Base-by-base conservation (phyloP, 164 flowering plant genomes). In the Nymphaea thermarum region DNA sequence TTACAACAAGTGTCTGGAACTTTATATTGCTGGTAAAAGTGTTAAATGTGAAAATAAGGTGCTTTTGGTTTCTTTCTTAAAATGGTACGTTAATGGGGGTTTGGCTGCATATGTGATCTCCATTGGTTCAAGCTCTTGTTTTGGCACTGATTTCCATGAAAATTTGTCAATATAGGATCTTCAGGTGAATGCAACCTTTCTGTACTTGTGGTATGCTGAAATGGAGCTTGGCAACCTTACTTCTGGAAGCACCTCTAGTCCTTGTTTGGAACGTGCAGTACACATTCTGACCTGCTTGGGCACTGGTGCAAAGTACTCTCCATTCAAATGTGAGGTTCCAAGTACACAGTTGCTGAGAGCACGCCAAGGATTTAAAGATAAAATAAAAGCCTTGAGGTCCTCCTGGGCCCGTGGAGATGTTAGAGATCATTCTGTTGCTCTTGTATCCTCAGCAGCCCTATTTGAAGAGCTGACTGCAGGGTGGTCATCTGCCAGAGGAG, bases 151-250 rank as follows among this genome's bases (percentile, higher is more conserved):
- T 25, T 25, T 25, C 36, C 36, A 25, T 25, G 36, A 25, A 25
- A 25, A 25, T 25, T 25, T 25, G 36, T 25, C 36, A 25, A 25
- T 68, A 67, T 90, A 94, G 99, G 96, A 86, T 66, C 73, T 75
- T 67, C 82, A 72, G 76, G 76, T 83, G 64, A 80, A 78, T 70
- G 77, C 78, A 57, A 80, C 93, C 70, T 82, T 94, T 55, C 65
- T 94, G 67, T 86, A 85, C 74, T 80, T 90, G 51, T 94, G 99
- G 99, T 94, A 91, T 80, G 89, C 96, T 60, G 93, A 91, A 70
- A 67, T 81, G 77, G 99, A 94, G 80, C 78, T 91, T 70, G 74
- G 80, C 16, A 75, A 77, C 68, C 64, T 66, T 67, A 42, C 15
- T 67, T 60, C 70, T 71, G 75, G 66, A 43, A 66, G 60, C 53